Evolutionary conservation across 2,329 filamentous ascomycete species (phyloP), one percentile per base, ranked within the genome.

Genomic region (Pleurostoma richardsiae): DNA sequence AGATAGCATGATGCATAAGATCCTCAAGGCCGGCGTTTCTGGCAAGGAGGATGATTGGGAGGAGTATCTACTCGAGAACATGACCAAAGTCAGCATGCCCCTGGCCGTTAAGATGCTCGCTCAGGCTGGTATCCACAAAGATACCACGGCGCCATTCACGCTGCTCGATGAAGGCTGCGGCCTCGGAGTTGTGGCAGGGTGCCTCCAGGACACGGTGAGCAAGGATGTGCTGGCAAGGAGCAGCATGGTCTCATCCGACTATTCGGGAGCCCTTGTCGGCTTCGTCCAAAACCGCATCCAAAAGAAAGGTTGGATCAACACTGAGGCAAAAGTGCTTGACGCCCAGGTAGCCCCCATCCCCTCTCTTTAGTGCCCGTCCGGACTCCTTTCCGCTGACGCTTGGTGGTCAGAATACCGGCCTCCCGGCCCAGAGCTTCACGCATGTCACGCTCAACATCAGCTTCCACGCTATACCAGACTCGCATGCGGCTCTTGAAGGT

Each of bases 111-210:
- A 43, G 11, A 36, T 62, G 51, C 59, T 70, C 29, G 45, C 46
- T 19, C 59, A 67, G 50, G 65, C 63, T 31, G 61, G 61, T 2
- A 52, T 68, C 11, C 49, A 53, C 43, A 40, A 49, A 4, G 46
- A 49, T 10, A 56, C 54, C 3, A 48, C 44, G 7, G 50, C 50
- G 5, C 67, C 70, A 0, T 60, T 75, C 42, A 42, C 43, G 3
- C 52, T 81, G 28, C 56, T 82, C 8, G 79, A 82, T 48, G 71
- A 71, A 51, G 77, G 73, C 5, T 81, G 77, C 46, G 78, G 78
- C 0, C 66, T 68, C 4, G 79, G 77, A 1, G 65, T 77, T 11
- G 63, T 79, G 10, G 71, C 71, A 1, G 67, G 70, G 6, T 58
- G 71, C 29, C 54, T 80, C 10, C 69, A 76, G 47, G 56, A 57